Conservation (phyloP, 257 asterid genomes). For the Solanum appendiculatum region DNA sequence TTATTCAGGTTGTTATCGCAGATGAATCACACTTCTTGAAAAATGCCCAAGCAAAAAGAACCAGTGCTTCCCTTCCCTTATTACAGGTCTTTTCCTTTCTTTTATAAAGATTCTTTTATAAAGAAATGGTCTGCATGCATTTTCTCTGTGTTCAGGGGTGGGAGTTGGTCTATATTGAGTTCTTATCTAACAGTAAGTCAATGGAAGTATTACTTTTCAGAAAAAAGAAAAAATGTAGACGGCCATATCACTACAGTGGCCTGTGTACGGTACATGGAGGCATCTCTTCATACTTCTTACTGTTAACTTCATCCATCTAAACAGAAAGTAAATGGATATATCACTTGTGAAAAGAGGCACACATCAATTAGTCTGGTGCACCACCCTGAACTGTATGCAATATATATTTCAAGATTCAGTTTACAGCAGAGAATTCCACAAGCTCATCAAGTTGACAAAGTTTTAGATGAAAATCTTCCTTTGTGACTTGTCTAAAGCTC, state of each 20-base stretch:
- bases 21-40: constrained; percentile 97
- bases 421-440: neutral
- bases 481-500: neutral
- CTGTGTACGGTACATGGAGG: neutral
- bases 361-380: neutral
- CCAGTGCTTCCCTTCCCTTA: constrained; percentile 72
- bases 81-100: constrained; percentile 51
- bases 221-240: neutral
- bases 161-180: neutral
- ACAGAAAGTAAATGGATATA: neutral
- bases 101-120: neutral
- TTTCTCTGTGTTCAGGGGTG: neutral
- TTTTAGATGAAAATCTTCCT: neutral
- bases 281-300: neutral
- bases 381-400: neutral
- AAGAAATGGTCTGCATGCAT: neutral
- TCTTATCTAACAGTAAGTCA: neutral
- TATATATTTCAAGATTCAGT: neutral
- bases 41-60: constrained; percentile 92
- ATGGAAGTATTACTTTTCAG: neutral
- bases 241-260: neutral
- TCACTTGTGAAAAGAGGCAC: neutral
- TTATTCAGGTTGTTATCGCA: constrained; percentile 75
- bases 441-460: neutral
- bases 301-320: neutral